Evolutionary conservation across 1,284 basidiomycete genomes (phyloP), one percentile per base, ranked within the genome.

Genomic region (Coniophora puteana): DNA sequence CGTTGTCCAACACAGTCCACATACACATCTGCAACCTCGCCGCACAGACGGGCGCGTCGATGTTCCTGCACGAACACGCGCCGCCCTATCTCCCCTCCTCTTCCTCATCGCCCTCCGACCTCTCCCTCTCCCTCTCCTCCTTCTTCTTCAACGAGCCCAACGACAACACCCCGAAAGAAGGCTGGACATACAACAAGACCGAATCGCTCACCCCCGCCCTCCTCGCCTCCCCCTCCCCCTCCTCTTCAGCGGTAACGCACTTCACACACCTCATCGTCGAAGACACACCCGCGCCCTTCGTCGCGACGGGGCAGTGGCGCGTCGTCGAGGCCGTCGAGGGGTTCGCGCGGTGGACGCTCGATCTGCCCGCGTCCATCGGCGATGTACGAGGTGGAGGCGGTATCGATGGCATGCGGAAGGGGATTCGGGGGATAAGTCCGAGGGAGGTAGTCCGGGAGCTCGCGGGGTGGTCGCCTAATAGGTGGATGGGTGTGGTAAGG

Each of bases 21-120:
- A 73, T 90, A 3, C 88, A 93, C 58, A 79, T 93, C 38, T 83
- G 79, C 46, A 89, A 92, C 49, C 74, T 89, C 22, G 85, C 90
- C 1, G 84, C 90, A 1, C 93, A 96, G 67, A 93, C 89, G 0
- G 94, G 95, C 8, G 89, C 91, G 4, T 89, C 89, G 0, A 78
- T 93, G 33, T 96, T 96, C 69, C 80, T 88, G 5, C 89, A 93
- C 45, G 68, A 76, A 11, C 71, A 87, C 46, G 60, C 79, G 0
- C 68, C 75, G 5, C 82, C 84, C 0, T 71, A 70, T 43, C 51
- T 64, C 31, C 59, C 42, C 14, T 38, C 46, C 22, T 44, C 58
- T 30, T 28, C 49, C 16, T 13, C 37, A n/a, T 34, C 36, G 13
- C 43, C 40, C 27, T 22, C 37, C 40, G 28, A 37, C 29, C 22